Base-by-base conservation (phyloP, 805 yeast genomes). In the Myxozyma lipomycoides region DNA sequence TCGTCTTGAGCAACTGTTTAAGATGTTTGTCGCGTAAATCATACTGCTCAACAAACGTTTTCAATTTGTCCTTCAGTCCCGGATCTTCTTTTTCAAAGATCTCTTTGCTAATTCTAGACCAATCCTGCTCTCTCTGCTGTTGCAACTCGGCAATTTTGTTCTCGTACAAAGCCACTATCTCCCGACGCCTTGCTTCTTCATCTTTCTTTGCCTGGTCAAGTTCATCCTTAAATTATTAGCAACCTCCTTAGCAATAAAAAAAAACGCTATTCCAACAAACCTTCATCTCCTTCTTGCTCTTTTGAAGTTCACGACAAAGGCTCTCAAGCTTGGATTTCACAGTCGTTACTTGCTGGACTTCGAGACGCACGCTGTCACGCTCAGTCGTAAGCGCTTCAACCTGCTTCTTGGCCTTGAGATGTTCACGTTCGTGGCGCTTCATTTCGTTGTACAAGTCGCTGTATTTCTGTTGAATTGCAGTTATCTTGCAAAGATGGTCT, bases 41-140 rank as follows among this genome's bases (percentile, higher is more conserved):
- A 40, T 58, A 58, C 42, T 52, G 60, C 17, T 56, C 60, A 21
- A 58, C 44, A 25, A 58, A 49, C 22, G 45, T 39, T 39, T 51
- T 45, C 45, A 56, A 21, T 9, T 46, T 44, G 4, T 40, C 45
- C 40, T 55, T 55, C 25, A 57, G 21, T 10, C 21, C 28, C 21
- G 46, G 19, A 18, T 30, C 41, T n/a, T 42, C 42, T 17, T 46
- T 40, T 38, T 35, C 50, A 17, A 35, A 17, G 7, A 28, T 9
- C 12, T 28, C 12, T 28, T 28, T 28, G 12, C 32, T 28, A n/a
- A n/a, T n/a, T n/a, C n/a, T n/a, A n/a, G n/a, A n/a, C n/a, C n/a
- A n/a, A 12, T 7, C 32, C 32, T 28, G 32, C 12, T 12, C 32
- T 28, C 12, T 28, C 32, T 28, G 32, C 12, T 12, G 32, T 9